phyloP scores from a whole-genome alignment of 306 rosid species.

The Vicia villosa region DNA sequence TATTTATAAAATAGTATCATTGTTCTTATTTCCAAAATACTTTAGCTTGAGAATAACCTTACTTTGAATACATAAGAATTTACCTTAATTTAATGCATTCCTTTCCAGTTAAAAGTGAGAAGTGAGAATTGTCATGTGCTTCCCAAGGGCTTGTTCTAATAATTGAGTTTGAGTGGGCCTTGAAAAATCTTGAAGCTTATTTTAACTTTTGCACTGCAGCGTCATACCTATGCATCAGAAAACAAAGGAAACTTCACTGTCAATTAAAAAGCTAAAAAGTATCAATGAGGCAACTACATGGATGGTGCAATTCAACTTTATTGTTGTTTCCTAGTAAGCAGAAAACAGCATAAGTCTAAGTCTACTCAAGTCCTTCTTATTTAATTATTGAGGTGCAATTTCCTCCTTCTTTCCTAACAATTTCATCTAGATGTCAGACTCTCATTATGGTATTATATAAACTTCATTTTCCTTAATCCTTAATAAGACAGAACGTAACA shows the following conservation, averaged over 20 bases:
- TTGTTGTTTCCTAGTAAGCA: not conserved
- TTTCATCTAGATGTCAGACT: not conserved
- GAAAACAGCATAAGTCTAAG: not conserved
- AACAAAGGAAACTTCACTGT: not conserved
- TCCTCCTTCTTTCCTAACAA: not conserved
- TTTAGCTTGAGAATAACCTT: too few relatives aligned
- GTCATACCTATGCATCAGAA: not conserved
- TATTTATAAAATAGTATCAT: too few relatives aligned
- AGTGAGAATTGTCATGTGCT: not conserved
- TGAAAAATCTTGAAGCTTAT: not conserved
- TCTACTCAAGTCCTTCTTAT: not conserved
- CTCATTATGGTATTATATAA: not conserved
- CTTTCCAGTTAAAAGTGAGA: not conserved
- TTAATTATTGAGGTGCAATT: not conserved
- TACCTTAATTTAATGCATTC: not conserved
- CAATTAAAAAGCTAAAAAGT: not conserved
- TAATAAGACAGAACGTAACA: not conserved
- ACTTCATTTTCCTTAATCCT: not conserved
- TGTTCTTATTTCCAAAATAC: too few relatives aligned
- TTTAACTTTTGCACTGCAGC: not conserved
- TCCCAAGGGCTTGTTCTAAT: not conserved
- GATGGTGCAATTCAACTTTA: conserved; percentile 3
- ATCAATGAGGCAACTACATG: not conserved
- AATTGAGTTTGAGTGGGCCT: not conserved
- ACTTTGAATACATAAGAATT: too few relatives aligned